Evolutionary conservation across 768 basidiomycete species (phyloP).

Genomic region (Tephrocybe sp.): DNA sequence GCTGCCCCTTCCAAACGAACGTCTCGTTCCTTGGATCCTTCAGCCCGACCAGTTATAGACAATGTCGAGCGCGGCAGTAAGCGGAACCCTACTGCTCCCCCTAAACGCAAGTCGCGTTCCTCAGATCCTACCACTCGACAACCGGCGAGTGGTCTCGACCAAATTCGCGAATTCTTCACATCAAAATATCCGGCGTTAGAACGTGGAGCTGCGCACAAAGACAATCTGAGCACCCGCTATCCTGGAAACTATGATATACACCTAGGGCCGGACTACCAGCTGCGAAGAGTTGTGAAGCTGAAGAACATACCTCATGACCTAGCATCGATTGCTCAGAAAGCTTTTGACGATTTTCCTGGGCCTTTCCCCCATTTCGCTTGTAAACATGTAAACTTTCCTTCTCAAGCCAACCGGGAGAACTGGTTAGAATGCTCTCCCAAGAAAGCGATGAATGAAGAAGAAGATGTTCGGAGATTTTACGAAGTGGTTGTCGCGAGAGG

Average conservation of each 20-base stretch:
- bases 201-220: not conserved
- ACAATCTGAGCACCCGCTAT: not conserved
- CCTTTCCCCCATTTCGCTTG: not conserved
- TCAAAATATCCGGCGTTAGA: not conserved
- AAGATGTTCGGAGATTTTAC: not conserved
- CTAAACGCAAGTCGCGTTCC: no score
- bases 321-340: not conserved
- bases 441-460: not conserved
- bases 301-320: not conserved
- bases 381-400: not conserved
- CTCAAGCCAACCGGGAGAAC: no score
- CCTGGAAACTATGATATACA: not conserved
- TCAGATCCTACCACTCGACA: no score
- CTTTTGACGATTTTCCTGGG: not conserved
- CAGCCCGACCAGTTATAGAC: no score
- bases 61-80: no score
- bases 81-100: no score
- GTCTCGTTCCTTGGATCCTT: no score
- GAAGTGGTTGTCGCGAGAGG: not conserved
- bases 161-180: not conserved
- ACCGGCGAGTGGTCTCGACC: constrained; percentile 12
- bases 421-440: no score
- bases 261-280: not conserved
- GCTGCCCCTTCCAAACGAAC: no score
- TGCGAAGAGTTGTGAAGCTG: not conserved